Evolutionary conservation across 495 filamentous ascomycete species (phyloP), one percentile per base, ranked within the genome.

Genomic region (Amphirosellinia nigrospora): DNA sequence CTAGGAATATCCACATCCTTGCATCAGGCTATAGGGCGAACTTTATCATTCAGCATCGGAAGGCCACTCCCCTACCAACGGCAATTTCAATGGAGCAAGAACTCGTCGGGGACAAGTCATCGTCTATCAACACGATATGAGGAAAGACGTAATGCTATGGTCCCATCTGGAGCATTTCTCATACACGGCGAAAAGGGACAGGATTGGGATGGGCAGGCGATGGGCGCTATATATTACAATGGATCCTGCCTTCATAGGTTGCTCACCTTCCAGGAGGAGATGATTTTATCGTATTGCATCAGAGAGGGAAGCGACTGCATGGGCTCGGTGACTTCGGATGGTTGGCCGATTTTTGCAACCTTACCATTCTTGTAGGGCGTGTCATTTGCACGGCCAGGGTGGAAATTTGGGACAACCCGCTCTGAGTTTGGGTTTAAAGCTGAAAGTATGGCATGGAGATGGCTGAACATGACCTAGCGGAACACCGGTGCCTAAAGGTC

Each of bases 201-300:
- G 43, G 56, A 32, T 11, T 69, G 41, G 66, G 66, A 41, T 53
- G 66, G 56, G 53, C 23, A 45, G 50, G 66, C 56, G 34, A 62
- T 34, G 43, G 66, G 66, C 56, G 45, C 66, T 69, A 69, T 69
- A 69, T 69, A 67, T 59, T 32, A 69, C 66, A 36, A 60, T 21
- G 56, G 66, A 62, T 62, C 43, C 28, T 53, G 45, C 66, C 66
- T 69, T 62, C 56, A 43, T 52, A 5, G 66, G 66, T 41, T 61
- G 41, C 34, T 62, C 32, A 53, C 39, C 30, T 62, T 53, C 30
- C 6, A 41, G 66, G 19, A 30, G 66, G 66, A 38, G 66, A 34
- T 52, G 34, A 48, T 62, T 59, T 69, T 53, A 62, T 69, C 58
- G 56, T 62, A 69, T 69, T 69, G 66, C 66, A 69, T 69, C 36